Percentiles rank a stretch among this genome's conserved stretches.
Evolutionary conservation across 2,329 filamentous ascomycete genomes (phyloP).

Genomic region (Trichoderma harzianum): DNA sequence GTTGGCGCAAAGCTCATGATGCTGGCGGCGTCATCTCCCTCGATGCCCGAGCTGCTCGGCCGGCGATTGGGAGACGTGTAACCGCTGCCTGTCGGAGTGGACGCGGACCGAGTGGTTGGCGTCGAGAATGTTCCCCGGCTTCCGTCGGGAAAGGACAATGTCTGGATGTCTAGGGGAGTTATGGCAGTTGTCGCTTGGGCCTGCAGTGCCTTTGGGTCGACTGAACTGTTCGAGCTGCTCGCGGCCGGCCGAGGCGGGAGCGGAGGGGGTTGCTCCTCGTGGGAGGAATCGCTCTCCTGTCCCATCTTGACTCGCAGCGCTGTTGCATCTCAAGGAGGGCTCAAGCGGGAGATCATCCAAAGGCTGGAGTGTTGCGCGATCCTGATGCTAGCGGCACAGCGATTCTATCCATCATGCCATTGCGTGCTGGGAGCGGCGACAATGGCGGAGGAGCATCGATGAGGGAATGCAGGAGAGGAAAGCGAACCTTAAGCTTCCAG

Average conservation of each 20-base stretch:
- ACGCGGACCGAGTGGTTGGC: conserved; percentile 33
- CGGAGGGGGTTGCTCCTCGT: conserved; percentile 50
- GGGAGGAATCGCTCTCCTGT: conserved; percentile 28
- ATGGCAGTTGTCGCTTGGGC: conserved; percentile 80
- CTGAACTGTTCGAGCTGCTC: conserved; percentile 32
- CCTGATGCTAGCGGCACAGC: neutral
- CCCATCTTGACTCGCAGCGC: conserved; percentile 27
- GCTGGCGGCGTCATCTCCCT: conserved; percentile 62
- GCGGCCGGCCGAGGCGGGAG: conserved; percentile 51
- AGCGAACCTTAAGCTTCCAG: neutral
- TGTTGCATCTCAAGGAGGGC: conserved; percentile 29
- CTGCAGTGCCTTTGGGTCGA: conserved; percentile 42
- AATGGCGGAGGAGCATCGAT: neutral
- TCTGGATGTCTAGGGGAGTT: conserved; percentile 76
- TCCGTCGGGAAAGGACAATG: conserved; percentile 68
- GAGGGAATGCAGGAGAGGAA: neutral
- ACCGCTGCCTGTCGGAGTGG: conserved; percentile 40
- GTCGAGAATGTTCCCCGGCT: conserved; percentile 61
- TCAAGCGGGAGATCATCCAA: neutral
- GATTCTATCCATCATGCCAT: conserved; percentile 17
- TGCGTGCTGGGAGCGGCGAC: conserved; percentile 7
- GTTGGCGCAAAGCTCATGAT: conserved; percentile 64
- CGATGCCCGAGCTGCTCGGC: conserved; percentile 36
- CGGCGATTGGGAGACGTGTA: conserved; percentile 37
- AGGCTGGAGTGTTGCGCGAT: neutral